Conservation (phyloP, 202 grass and related monocot species). For the Digitaria exilis region DNA sequence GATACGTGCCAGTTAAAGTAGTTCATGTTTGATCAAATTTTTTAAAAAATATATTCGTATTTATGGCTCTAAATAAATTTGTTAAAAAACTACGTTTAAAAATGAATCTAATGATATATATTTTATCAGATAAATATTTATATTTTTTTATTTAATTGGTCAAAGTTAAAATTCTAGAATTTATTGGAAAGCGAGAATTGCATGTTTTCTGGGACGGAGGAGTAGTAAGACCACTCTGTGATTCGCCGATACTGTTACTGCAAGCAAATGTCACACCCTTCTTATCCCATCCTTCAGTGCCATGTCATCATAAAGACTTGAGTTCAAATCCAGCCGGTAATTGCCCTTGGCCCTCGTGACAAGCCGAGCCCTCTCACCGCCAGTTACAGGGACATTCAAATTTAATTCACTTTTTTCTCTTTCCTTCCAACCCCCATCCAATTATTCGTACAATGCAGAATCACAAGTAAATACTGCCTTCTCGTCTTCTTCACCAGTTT, state of each 20-base stretch:
- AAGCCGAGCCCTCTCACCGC: slow-evolving; percentile 59
- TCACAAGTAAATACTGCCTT: slow-evolving; percentile 68
- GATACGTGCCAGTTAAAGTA: too few species aligned
- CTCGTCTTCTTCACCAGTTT: too few species aligned
- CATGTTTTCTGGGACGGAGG: too few species aligned
- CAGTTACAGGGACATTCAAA: slow-evolving; percentile 64
- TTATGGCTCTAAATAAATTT: too few species aligned
- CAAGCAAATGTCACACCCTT: slow-evolving; percentile 92
- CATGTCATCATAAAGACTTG: slow-evolving; percentile 87
- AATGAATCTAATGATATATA: too few species aligned
- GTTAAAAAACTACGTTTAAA: too few species aligned
- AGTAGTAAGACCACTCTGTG: slow-evolving; percentile 48
- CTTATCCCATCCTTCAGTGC: slow-evolving; percentile 90
- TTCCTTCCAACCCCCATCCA: slow-evolving; percentile 88
- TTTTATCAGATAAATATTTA: too few species aligned
- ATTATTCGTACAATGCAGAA: slow-evolving; percentile 79
- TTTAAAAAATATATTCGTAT: too few species aligned
- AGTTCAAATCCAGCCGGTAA: slow-evolving; percentile 77
- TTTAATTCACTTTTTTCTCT: slow-evolving; percentile 91
- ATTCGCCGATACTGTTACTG: slow-evolving; percentile 69
- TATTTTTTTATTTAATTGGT: too few species aligned
- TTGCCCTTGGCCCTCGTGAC: slow-evolving; percentile 92
- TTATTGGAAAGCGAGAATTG: too few species aligned
- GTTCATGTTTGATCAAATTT: too few species aligned
- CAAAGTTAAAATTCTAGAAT: too few species aligned